Evolutionary conservation across 805 yeast species (phyloP).

Genomic region (Candida loeiensis): DNA sequence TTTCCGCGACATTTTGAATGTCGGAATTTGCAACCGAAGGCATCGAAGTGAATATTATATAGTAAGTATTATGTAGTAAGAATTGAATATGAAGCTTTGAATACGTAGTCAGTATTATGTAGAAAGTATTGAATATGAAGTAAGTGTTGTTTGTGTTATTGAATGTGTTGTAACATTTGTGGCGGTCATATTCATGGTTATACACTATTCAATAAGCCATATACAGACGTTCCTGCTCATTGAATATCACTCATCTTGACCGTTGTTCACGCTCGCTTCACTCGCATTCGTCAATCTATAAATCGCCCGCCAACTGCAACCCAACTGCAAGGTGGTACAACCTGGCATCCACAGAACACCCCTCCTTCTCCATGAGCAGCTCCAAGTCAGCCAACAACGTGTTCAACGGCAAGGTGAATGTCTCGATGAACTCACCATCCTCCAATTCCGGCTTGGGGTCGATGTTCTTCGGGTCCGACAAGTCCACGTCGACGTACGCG

Average conservation of each 20-base stretch:
- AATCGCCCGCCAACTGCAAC: constrained; percentile 46
- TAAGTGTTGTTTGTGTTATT: too few species aligned
- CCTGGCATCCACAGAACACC: constrained; percentile 81
- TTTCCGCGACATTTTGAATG: background rate
- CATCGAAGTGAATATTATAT: too few species aligned
- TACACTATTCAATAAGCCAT: too few species aligned
- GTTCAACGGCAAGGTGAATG: constrained; percentile 67
- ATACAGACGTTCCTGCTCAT: too few species aligned
- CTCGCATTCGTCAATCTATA: background rate
- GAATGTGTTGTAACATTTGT: too few species aligned
- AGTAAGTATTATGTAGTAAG: too few species aligned
- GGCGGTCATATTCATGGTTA: too few species aligned
- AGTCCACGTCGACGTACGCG: constrained; percentile 75
- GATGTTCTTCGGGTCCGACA: constrained; percentile 58
- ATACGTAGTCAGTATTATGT: too few species aligned
- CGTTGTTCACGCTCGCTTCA: too few species aligned
- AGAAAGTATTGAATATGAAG: too few species aligned
- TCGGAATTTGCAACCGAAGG: background rate
- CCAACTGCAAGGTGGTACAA: constrained; percentile 87
- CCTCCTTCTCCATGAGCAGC: constrained; percentile 50
- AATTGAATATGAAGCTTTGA: too few species aligned
- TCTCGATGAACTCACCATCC: constrained; percentile 89
- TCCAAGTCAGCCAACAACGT: constrained; percentile 53
- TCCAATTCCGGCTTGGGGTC: constrained; percentile 75
- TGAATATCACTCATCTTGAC: too few species aligned